Evolutionary conservation across 1,139 yeast genomes (phyloP), one percentile per base, ranked within the genome.

Genomic region (Tardiomyces depauwii): DNA sequence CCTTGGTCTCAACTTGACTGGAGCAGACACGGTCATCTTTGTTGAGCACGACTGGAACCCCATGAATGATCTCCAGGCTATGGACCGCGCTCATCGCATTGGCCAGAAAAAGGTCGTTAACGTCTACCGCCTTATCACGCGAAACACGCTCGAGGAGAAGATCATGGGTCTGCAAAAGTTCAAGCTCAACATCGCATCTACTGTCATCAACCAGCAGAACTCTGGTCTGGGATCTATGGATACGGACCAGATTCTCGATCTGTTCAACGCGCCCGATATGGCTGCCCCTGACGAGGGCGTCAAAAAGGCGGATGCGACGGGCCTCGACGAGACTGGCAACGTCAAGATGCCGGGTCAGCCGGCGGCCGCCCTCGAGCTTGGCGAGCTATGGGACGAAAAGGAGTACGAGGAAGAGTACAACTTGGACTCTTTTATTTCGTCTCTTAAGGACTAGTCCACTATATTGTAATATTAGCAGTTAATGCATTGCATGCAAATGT

Each of bases 31-130:
- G 0, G 99, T 93, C 44, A 91, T 93, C 13, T 93, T 93, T 67
- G 95, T 93, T 39, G 99, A 93, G 61, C 99, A 93, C 61, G 99
- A 93, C 65, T 93, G 99, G 99, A 93, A 93, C 62, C 98, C 99
- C 21, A 93, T 93, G 99, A 91, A 88, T 61, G 99, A 93, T 70
- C 72, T 93, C 50, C 99, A 93, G 64, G 99, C 99, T 0, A 93
- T 93, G 99, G 99, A 93, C 63, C 76, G 99, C 60, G 98, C 98
- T 0, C 99, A 93, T 65, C 76, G 99, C 64, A 78, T 93, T 55
- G 99, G 99, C 3, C 99, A 93, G 66, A 88, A 88, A 70, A 91
- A 89, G 62, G 96, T 91, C 38, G 99, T 93, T 42, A 87, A 88
- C 63, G 98, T 93, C 16, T 89, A 89, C 61, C 74, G 97, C 57